Conservation (phyloP, 305 asterid species). For the Solanum hybrid region DNA sequence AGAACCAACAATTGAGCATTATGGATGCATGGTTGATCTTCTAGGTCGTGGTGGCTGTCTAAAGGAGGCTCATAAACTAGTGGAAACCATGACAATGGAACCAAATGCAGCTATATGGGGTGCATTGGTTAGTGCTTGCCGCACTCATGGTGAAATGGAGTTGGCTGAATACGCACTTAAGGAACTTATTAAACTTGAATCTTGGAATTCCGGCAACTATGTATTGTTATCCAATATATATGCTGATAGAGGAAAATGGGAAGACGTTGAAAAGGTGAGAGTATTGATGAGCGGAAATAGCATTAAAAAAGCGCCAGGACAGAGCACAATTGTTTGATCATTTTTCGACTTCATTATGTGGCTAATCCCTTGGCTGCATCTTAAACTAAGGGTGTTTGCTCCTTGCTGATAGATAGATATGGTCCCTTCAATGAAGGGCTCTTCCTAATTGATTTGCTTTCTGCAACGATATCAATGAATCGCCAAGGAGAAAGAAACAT, state of each 20-base stretch:
- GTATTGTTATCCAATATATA: conserved; percentile 57
- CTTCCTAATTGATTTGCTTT: neutral
- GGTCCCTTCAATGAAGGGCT: neutral
- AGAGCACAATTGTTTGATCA: conserved; percentile 33
- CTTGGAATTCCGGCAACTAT: conserved; percentile 61
- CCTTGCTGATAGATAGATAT: neutral
- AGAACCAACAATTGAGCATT: conserved; percentile 48
- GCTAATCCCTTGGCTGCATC: neutral
- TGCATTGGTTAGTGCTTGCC: conserved; percentile 49
- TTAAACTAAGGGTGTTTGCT: neutral
- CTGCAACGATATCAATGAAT: neutral
- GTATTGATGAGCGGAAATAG: conserved; percentile 32
- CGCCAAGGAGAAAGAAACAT: neutral
- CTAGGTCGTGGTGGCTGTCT: conserved; percentile 53
- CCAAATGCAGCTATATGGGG: conserved; percentile 64
- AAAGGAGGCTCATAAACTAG: conserved; percentile 42
- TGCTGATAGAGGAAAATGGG: conserved; percentile 57
- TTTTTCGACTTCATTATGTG: neutral
- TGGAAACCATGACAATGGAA: conserved; percentile 39
- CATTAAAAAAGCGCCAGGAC: conserved; percentile 39
- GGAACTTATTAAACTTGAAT: conserved; percentile 49
- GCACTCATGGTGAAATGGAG: conserved; percentile 36
- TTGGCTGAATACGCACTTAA: conserved; percentile 44
- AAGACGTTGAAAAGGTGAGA: conserved; percentile 51
- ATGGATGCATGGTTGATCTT: conserved; percentile 64